Evolutionary conservation across 2,329 filamentous ascomycete species (phyloP), one percentile per base, ranked within the genome.

Genomic region (Trichothecium sympodiale): DNA sequence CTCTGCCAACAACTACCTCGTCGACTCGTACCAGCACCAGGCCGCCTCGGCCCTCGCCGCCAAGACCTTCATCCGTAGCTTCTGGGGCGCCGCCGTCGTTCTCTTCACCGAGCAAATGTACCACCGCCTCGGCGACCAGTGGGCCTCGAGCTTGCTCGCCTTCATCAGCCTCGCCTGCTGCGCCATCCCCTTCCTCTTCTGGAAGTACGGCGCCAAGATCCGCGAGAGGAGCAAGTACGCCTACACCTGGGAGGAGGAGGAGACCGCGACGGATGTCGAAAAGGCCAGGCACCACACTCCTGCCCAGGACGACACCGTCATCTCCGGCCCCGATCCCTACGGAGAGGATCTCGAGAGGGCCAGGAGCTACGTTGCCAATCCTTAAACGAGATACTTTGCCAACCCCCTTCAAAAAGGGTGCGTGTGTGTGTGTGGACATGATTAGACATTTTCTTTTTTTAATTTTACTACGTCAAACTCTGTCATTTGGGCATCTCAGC

Each of bases 41-140:
- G 85, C 85, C 1, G 84, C 85, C 2, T 86, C 80, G 0, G 83
- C 83, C 0, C 70, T 89, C 3, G 84, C 84, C 0, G 83, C 83
- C 28, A 89, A 89, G 66, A 89, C 83, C 0, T 88, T 77, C 51
- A 65, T 89, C 39, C 73, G 83, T 17, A 81, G 74, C 13, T 81
- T 88, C 60, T 91, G 83, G 81, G 85, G 84, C 47, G 85, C 83
- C 1, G 69, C 61, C 2, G 75, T 78, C 1, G 83, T 89, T 0
- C 69, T 93, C 2, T 91, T 91, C 59, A 89, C 84, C 0, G 67
- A 71, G 44, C 83, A 89, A 56, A 89, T 91, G 83, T 87, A 85
- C 56, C 55, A 68, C 33, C 69, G 77, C 3, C 65, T 89, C 12
- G 77, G 77, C 8, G 69, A 86, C 55, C 76, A 85, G 53, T 89